These are phyloP conservation scores for Sugiyamaella japonica DNA, from an alignment of 1,139 yeast genomes.

Conservation along the genomic window DNA sequence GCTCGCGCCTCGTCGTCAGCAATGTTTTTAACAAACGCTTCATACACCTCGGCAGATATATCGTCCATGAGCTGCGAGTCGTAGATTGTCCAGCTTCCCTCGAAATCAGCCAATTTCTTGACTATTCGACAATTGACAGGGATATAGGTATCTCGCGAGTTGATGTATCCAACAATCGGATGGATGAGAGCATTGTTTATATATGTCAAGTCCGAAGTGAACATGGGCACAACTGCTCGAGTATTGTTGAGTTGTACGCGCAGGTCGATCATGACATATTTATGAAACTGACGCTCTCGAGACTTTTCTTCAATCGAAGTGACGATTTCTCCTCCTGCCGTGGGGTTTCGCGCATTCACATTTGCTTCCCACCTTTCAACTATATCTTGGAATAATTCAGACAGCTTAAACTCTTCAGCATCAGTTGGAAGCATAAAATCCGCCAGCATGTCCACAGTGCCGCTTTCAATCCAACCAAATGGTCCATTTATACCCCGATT, in stretches of 20 bases:
- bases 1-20: conserved; percentile 80
- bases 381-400: conserved; percentile 43
- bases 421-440: conserved; percentile 80
- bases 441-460: conserved; percentile 89
- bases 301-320: conserved; percentile 38
- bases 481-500: conserved; percentile 92
- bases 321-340: conserved; percentile 24
- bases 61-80: conserved; percentile 92
- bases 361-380: conserved; percentile 45
- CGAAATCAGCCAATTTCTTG: conserved; percentile 76
- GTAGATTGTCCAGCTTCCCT: conserved; percentile 95
- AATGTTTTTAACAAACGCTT: conserved; percentile 84
- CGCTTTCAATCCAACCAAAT: conserved; percentile 93
- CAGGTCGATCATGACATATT: conserved; percentile 74
- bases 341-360: conserved; percentile 22
- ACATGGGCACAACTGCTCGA: conserved; percentile 83
- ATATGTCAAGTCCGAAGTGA: conserved; percentile 79
- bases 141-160: conserved; percentile 82
- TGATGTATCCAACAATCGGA: conserved; percentile 94
- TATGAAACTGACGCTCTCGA: conserved; percentile 40
- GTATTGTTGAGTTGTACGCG: conserved; percentile 79
- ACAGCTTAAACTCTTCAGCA: conserved; percentile 45
- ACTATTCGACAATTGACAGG: conserved; percentile 86
- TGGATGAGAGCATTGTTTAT: conserved; percentile 87
- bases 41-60: conserved; percentile 83